phyloP scores from a whole-genome alignment of 1,284 basidiomycete genomes.

The Leucoagaricus sp. region DNA sequence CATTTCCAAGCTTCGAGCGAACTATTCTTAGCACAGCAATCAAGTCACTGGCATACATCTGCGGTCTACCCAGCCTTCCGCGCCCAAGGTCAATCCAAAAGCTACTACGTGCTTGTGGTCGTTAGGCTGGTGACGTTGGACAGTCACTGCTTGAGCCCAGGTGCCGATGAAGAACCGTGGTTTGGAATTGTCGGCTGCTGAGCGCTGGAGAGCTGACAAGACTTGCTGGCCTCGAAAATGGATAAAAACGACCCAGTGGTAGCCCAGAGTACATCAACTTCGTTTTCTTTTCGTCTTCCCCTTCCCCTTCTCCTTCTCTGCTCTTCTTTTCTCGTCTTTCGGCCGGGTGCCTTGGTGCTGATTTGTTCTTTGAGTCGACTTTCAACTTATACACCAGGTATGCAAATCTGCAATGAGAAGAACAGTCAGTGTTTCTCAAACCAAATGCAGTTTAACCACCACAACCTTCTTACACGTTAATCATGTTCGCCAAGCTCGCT shows the following conservation, averaged over 20 bases:
- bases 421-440: not conserved
- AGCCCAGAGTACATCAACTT: not conserved
- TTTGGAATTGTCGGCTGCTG: not conserved
- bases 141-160: not conserved
- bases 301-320: conserved; percentile 4
- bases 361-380: conserved; percentile 11
- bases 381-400: not conserved
- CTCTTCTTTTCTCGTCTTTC: conserved; percentile 5
- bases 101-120: conserved; percentile 1
- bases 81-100: conserved; percentile 12
- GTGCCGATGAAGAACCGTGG: not conserved
- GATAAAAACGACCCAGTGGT: not conserved
- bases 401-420: not conserved
- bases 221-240: not conserved
- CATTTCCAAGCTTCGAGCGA: too few relatives aligned
- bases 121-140: conserved; percentile 1
- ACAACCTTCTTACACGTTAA: conserved; percentile 3
- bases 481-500: conserved; percentile 23
- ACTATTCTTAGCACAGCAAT: not conserved
- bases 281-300: conserved; percentile 12
- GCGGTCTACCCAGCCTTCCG: not conserved
- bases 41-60: not conserved
- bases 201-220: not conserved
- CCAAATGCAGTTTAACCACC: not conserved
- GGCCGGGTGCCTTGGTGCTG: conserved; percentile 8